phyloP scores from a whole-genome alignment of 192 early-diverging fungal species.

The Rhizophagus clarus region DNA sequence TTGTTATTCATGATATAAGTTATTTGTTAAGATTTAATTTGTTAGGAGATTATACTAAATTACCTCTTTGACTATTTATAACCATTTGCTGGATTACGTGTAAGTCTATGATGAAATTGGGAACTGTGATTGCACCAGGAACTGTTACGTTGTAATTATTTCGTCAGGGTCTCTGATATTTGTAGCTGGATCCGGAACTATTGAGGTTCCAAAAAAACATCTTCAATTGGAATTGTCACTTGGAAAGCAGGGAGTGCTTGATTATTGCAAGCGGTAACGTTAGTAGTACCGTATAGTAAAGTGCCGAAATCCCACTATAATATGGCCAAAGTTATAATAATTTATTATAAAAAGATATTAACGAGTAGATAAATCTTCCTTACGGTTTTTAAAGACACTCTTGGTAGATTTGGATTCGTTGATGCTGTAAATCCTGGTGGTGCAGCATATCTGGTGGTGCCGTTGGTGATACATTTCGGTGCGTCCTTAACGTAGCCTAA shows the following conservation, averaged over 20 bases:
- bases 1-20: no score
- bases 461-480: neutral
- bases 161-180: neutral
- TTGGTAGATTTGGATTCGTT: conserved; percentile 11
- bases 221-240: conserved; percentile 13
- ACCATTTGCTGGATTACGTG: no score
- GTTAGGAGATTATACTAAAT: no score
- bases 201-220: conserved; percentile 9
- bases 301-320: conserved; percentile 20
- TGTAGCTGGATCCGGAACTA: neutral
- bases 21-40: no score
- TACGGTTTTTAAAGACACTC: conserved; percentile 6
- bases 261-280: conserved; percentile 1
- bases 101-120: neutral
- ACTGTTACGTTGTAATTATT: neutral
- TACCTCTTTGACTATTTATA: no score
- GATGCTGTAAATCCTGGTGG: neutral
- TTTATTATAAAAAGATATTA: conserved; percentile 17
- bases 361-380: conserved; percentile 4
- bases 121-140: neutral
- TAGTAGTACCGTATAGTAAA: conserved; percentile 1
- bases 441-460: neutral
- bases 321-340: conserved; percentile 13
- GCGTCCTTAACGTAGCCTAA: neutral
- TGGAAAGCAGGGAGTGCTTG: neutral